phyloP scores from a whole-genome alignment of 2,329 filamentous ascomycete genomes.

The Penicillium sclerotigenum region DNA sequence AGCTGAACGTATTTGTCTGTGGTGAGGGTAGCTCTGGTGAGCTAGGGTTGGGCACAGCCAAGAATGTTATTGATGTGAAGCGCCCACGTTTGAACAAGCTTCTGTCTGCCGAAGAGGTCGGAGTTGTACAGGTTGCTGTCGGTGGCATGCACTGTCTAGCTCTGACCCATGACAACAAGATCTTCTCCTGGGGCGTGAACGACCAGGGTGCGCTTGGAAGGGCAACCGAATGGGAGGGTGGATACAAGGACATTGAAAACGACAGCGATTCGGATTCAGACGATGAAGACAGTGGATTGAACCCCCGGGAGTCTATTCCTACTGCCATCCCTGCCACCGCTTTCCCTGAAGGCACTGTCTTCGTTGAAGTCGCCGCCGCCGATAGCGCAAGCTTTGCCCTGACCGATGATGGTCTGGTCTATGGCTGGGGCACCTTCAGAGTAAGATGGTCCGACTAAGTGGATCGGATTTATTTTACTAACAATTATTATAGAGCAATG shows the following conservation, averaged over 20 bases:
- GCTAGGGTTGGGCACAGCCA: constrained; percentile 69
- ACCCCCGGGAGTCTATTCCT: constrained; percentile 55
- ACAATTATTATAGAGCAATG: constrained; percentile 51
- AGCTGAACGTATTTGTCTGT: constrained; percentile 73
- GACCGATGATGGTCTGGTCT: constrained; percentile 59
- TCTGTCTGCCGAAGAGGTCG: constrained; percentile 55
- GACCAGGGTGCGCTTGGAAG: constrained; percentile 78
- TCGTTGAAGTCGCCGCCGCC: constrained; percentile 57
- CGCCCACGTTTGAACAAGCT: constrained; percentile 67
- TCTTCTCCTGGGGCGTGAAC: constrained; percentile 84
- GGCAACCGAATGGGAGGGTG: constrained; percentile 67
- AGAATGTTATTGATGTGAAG: constrained; percentile 68
- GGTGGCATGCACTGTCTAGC: constrained; percentile 81
- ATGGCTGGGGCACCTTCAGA: constrained; percentile 62
- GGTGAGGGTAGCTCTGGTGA: constrained; percentile 79
- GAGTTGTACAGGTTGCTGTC: constrained; percentile 71
- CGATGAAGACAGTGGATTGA: constrained; percentile 54
- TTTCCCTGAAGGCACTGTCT: constrained; percentile 54
- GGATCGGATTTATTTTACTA: neutral
- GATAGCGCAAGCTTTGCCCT: constrained; percentile 60
- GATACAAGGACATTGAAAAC: constrained; percentile 52
- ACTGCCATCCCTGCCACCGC: constrained; percentile 47
- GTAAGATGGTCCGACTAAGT: constrained; percentile 36
- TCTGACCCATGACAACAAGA: constrained; percentile 74
- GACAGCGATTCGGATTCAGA: constrained; percentile 47